Conservation (phyloP, 257 asterid species). For the Solanum ahanhuiri region DNA sequence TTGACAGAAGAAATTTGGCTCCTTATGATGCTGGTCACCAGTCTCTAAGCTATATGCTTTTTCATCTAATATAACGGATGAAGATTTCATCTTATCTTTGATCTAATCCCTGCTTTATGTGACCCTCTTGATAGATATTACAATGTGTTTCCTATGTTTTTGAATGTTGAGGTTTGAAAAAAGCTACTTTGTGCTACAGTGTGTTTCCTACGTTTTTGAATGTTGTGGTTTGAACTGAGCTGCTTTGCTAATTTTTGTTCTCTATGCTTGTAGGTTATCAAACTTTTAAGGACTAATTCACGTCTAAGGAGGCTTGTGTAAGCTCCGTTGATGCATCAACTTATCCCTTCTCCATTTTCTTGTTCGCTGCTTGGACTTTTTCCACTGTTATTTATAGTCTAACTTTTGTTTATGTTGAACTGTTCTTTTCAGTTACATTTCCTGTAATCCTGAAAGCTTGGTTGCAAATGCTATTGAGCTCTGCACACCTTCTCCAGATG, state of each 20-base stretch:
- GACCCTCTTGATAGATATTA: neutral
- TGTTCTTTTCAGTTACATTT: slow-evolving; percentile 64
- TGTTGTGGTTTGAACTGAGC: neutral
- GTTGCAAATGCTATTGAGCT: slow-evolving; percentile 99
- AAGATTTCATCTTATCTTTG: neutral
- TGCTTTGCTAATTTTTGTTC: neutral
- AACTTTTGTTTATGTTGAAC: neutral
- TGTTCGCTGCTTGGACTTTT: neutral
- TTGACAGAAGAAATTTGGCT: neutral
- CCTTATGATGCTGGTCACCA: neutral
- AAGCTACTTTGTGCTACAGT: neutral
- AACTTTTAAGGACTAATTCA: slow-evolving; percentile 77
- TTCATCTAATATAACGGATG: neutral
- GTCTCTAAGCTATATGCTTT: neutral
- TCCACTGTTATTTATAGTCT: neutral
- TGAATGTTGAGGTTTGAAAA: neutral
- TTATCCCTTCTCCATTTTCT: neutral
- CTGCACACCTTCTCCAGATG: slow-evolving; percentile 77
- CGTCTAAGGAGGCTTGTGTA: slow-evolving; percentile 85
- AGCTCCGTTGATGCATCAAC: slow-evolving; percentile 19
- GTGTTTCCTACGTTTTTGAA: neutral
- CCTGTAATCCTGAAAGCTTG: slow-evolving; percentile 95
- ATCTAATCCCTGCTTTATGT: neutral
- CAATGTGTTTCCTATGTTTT: neutral
- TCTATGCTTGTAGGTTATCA: slow-evolving; percentile 60